Percentiles rank a stretch among this genome's conserved stretches.
phyloP scores from a whole-genome alignment of 176 grass and related monocot genomes.

The Metroxylon sagu region DNA sequence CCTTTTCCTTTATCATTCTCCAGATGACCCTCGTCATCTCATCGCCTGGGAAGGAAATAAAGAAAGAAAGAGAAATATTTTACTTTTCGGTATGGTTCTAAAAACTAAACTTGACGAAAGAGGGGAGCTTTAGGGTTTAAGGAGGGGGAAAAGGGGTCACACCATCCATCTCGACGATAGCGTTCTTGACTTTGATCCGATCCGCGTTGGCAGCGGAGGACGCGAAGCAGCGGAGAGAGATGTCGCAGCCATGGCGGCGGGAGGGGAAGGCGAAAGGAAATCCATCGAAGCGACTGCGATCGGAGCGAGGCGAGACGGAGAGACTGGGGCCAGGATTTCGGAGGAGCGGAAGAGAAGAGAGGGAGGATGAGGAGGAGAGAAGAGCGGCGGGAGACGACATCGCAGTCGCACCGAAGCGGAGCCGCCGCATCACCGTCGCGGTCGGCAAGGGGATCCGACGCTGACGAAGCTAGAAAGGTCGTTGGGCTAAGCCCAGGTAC shows the following conservation, averaged over 20 bases:
- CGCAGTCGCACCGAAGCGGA: slow-evolving; percentile 18
- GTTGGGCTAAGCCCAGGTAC: too few relatives aligned
- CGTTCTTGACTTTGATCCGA: slow-evolving; percentile 72
- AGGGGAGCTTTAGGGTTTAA: too few relatives aligned
- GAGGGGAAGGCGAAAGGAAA: slow-evolving; percentile 2
- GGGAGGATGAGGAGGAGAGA: slow-evolving; percentile 20
- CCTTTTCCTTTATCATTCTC: slow-evolving; percentile 96
- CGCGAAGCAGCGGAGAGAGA: slow-evolving; percentile 57
- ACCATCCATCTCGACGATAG: slow-evolving; percentile 99
- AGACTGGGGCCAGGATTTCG: slow-evolving; percentile 15
- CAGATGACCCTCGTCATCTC: slow-evolving; percentile 97
- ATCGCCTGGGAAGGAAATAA: slow-evolving; percentile 42
- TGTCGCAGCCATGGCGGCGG: too few relatives aligned
- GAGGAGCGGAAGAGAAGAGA: slow-evolving; percentile 26
- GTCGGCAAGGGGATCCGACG: too few relatives aligned
- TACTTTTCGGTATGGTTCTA: too few relatives aligned
- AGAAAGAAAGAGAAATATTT: too few relatives aligned
- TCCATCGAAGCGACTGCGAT: slow-evolving; percentile 5
- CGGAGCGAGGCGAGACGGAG: slow-evolving; percentile 9
- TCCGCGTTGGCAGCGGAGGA: slow-evolving; percentile 31
- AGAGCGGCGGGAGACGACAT: slow-evolving; percentile 25
- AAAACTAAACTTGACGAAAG: too few relatives aligned
- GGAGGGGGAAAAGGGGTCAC: slow-evolving; percentile 2
- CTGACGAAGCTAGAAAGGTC: too few relatives aligned
- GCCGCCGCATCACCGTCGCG: slow-evolving; percentile 23